phyloP scores from a whole-genome alignment of 1,139 yeast species.

The Meyerozyma elateridarum region DNA sequence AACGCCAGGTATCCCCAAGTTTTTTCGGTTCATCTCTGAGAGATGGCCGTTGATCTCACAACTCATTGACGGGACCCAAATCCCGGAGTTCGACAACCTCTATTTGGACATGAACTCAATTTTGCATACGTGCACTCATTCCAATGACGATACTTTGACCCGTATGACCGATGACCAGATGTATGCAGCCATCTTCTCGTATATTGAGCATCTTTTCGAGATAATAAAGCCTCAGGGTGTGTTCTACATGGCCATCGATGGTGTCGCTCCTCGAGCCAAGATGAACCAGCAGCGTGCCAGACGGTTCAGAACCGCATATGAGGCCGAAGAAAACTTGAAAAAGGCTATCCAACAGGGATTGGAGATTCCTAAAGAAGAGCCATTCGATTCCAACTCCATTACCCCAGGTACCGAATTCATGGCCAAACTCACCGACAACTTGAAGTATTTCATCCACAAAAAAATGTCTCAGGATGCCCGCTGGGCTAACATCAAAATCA shows the following conservation, averaged over 20 bases:
- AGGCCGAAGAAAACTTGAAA: constrained; percentile 73
- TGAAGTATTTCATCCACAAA: constrained; percentile 87
- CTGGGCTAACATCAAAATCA: constrained; percentile 82
- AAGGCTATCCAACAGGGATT: constrained; percentile 62
- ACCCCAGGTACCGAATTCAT: constrained; percentile 99
- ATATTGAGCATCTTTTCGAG: constrained; percentile 88
- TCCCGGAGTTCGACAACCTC: constrained; percentile 92
- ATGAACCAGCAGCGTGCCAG: constrained; percentile 99
- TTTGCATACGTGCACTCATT: constrained; percentile 88
- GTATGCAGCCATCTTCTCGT: constrained; percentile 87
- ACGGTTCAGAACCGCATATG: constrained; percentile 92
- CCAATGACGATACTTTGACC: constrained; percentile 56
- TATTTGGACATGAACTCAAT: constrained; percentile 98
- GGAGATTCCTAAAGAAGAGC: constrained; percentile 63
- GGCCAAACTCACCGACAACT: constrained; percentile 80
- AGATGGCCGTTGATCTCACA: constrained; percentile 98
- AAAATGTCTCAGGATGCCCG: constrained; percentile 86
- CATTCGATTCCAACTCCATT: constrained; percentile 91
- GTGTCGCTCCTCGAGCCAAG: constrained; percentile 98
- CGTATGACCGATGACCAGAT: constrained; percentile 85
- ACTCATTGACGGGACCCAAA: constrained; percentile 74
- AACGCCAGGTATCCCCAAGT: constrained; percentile 85
- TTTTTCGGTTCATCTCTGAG: constrained; percentile 93
- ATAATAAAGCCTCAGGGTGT: constrained; percentile 82
- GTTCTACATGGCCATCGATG: constrained; percentile 97